phyloP scores from a whole-genome alignment of 2,329 filamentous ascomycete species.

The Diaporthe eres region DNA sequence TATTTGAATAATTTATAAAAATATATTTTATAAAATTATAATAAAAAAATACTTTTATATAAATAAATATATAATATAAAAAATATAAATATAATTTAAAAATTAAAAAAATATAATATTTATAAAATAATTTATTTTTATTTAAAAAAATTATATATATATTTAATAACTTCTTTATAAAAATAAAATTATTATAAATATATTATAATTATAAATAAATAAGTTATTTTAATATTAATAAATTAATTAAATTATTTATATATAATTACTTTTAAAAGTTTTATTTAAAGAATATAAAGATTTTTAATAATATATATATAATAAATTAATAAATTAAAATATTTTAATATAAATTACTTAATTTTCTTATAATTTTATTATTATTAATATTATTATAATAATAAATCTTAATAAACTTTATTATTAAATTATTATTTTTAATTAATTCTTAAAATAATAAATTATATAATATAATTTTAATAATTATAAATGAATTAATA shows the following conservation, averaged over 20 bases:
- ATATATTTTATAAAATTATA: neutral
- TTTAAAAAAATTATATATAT: neutral
- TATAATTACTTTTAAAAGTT: no score
- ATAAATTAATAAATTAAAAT: no score
- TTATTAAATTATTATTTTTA: neutral
- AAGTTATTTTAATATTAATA: neutral
- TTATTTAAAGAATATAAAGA: no score
- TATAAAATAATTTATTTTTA: neutral
- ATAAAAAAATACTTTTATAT: neutral
- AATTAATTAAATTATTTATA: neutral
- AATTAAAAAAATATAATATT: neutral
- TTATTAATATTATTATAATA: neutral
- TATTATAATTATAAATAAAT: neutral
- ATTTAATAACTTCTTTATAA: neutral
- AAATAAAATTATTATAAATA: neutral
- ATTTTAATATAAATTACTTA: neutral
- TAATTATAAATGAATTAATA: slow-evolving; percentile 7
- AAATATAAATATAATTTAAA: neutral
- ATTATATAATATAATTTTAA: neutral
- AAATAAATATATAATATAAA: neutral
- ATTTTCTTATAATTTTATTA: neutral
- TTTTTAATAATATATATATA: no score
- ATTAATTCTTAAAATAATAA: neutral
- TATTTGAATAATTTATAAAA: no score
- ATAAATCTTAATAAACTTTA: no score